Conservation (phyloP, 2,329 filamentous ascomycete genomes). For the Aspergillus latus region DNA sequence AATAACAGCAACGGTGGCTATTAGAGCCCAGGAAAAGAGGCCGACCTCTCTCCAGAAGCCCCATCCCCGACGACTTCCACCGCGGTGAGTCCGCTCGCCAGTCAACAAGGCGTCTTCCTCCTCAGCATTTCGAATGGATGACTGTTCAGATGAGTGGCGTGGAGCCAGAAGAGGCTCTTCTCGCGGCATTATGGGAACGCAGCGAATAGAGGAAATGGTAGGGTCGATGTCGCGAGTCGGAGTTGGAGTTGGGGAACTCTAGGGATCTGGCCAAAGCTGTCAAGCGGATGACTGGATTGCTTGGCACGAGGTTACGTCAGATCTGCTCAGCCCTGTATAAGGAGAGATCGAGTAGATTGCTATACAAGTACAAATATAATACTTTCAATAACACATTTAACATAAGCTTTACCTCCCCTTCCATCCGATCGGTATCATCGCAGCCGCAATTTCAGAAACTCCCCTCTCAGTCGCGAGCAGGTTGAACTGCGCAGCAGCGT, state of each 20-base stretch:
- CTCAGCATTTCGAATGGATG: conserved; percentile 56
- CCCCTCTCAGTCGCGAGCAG: conserved; percentile 91
- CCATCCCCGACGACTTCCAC: conserved; percentile 43
- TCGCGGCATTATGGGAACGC: conserved; percentile 32
- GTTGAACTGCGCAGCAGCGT: conserved; percentile 93
- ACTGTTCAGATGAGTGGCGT: conserved; percentile 57
- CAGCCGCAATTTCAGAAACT: conserved; percentile 79
- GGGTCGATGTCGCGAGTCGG: background rate
- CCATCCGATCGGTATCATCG: conserved; percentile 84
- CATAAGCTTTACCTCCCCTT: conserved; percentile 42
- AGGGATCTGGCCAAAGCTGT: background rate
- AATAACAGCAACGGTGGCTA: conserved; percentile 76
- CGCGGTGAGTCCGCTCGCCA: conserved; percentile 47
- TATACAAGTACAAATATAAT: background rate
- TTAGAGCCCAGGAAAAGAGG: conserved; percentile 77
- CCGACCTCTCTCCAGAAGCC: conserved; percentile 70
- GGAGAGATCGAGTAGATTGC: background rate
- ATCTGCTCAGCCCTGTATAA: background rate
- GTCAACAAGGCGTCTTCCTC: conserved; percentile 65
- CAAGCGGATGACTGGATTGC: background rate
- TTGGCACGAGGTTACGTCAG: conserved; percentile 7
- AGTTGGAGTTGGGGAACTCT: background rate
- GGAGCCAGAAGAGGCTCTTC: conserved; percentile 55
- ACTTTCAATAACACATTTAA: background rate
- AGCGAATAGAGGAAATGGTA: background rate